Evolutionary conservation across 2,329 filamentous ascomycete species (phyloP), one percentile per base, ranked within the genome.

Genomic region (Aspergillus brunneoviolaceus): DNA sequence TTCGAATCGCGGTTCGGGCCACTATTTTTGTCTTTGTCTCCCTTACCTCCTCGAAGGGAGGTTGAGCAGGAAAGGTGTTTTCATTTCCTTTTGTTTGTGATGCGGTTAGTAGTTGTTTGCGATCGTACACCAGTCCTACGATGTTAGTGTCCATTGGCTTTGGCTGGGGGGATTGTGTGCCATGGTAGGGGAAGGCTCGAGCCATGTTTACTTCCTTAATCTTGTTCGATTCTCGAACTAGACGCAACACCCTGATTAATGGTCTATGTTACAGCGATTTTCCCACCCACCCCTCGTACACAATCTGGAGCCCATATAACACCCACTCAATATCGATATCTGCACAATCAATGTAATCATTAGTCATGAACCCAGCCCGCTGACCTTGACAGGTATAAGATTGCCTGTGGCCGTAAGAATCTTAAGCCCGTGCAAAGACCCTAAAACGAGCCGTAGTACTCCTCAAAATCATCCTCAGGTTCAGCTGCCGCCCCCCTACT

Each of bases 391-490:
- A 19, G n/a, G n/a, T 29, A 29, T 29, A 29, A 29, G 27, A 29
- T 9, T 29, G 2, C 3, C 1, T 9, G 16, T 3, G 0, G 6
- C 39, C 0, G 1, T 45, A 45, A 45, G 16, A 45, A 19, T 45
- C 7, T 2, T 7, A 4, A 5, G 33, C 12, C 33, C 12, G 12
- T 6, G 33, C 12, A 12, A 2, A 4, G 27, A 29, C 27, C 27
- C 27, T 29, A 35, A 4, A 19, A 12, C 39, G 39, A 16, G 3
- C 39, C 16, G 16, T 16, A 69, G 60, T 84, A 80, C 48, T 84
- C 80, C 14, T 85, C 82, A 39, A 85, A 81, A 14, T 74, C 70
- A 21, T 71, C 70, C 27, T 70, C 64, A 2, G 69, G 47, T 7
- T 56, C 52, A 3, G 16, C 7, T 10, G 10, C 39, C 35, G 9